A percentile compares a stretch with the other conserved stretches of the same genome.
phyloP scores from a whole-genome alignment of 352 stramenopile genomes.

The Globisporangium uncinulatum region DNA sequence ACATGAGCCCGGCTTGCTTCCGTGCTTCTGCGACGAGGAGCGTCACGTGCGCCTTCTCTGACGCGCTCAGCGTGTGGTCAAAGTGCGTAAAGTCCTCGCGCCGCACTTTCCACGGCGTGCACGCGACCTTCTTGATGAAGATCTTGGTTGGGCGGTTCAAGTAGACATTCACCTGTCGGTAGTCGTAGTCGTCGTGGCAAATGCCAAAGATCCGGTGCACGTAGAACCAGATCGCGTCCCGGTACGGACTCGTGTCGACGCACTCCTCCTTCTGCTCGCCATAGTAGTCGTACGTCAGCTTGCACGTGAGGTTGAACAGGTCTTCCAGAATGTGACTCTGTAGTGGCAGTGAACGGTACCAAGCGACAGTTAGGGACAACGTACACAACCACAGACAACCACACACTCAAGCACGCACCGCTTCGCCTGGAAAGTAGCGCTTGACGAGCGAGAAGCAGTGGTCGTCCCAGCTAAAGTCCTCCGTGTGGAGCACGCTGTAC shows the following conservation, averaged over 20 bases:
- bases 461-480: constrained; percentile 88
- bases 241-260: constrained; percentile 78
- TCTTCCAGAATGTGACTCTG: constrained; percentile 74
- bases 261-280: constrained; percentile 46
- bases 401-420: constrained; percentile 8
- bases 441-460: constrained; percentile 85
- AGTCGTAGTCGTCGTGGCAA: constrained; percentile 87
- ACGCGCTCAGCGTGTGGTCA: constrained; percentile 64
- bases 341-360: not conserved
- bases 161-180: constrained; percentile 76
- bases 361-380: too few species aligned
- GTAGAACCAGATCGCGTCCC: constrained; percentile 84
- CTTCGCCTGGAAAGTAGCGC: constrained; percentile 77
- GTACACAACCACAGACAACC: not conserved
- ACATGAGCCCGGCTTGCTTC: constrained; percentile 86
- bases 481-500: constrained; percentile 81
- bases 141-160: constrained; percentile 83
- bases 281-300: constrained; percentile 80
- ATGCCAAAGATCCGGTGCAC: constrained; percentile 87
- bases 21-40: constrained; percentile 76
- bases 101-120: constrained; percentile 79
- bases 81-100: constrained; percentile 83
- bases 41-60: constrained; percentile 84
- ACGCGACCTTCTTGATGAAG: constrained; percentile 85
- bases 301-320: constrained; percentile 82